Evolutionary conservation across 768 basidiomycete species (phyloP).

Genomic region (Imleria badia): DNA sequence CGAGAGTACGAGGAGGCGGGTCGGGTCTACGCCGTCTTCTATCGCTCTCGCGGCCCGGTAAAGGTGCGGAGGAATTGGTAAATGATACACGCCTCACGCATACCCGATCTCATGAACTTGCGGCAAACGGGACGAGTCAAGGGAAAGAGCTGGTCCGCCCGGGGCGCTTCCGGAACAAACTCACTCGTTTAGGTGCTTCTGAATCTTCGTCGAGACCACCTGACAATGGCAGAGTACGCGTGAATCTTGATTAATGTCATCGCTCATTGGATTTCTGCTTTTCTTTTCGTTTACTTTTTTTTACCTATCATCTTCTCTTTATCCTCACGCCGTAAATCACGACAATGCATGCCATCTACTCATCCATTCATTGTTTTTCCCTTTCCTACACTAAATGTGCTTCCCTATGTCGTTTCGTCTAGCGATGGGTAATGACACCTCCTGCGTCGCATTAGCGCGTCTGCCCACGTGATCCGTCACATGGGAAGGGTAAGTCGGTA

Average conservation of each 20-base stretch:
- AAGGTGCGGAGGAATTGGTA: conserved; percentile 29
- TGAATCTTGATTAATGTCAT: conserved; percentile 33
- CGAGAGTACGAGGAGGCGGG: conserved; percentile 26
- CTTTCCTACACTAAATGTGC: conserved; percentile 5
- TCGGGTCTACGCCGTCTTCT: conserved; percentile 34
- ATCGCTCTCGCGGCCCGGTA: conserved; percentile 32
- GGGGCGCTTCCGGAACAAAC: conserved; percentile 30
- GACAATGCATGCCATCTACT: conserved; percentile 23
- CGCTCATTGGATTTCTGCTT: conserved; percentile 17
- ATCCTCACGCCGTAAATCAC: conserved; percentile 30
- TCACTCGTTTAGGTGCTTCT: conserved; percentile 27
- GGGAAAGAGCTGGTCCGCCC: conserved; percentile 21
- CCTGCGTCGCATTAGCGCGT: neutral
- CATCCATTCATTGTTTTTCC: conserved; percentile 3
- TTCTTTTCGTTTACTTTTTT: neutral
- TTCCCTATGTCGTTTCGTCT: conserved; percentile 3
- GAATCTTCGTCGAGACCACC: conserved; percentile 31
- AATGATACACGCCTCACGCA: conserved; percentile 25
- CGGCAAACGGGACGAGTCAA: conserved; percentile 19
- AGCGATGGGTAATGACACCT: conserved; percentile 5
- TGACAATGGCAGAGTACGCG: conserved; percentile 36
- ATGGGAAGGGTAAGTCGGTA: conserved; percentile 17
- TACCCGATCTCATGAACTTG: conserved; percentile 28
- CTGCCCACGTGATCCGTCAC: conserved; percentile 28
- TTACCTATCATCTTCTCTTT: conserved; percentile 8